These are phyloP conservation scores for Trichoderma sp. DNA, from an alignment of 2,329 filamentous ascomycete species.

Conservation along the genomic window DNA sequence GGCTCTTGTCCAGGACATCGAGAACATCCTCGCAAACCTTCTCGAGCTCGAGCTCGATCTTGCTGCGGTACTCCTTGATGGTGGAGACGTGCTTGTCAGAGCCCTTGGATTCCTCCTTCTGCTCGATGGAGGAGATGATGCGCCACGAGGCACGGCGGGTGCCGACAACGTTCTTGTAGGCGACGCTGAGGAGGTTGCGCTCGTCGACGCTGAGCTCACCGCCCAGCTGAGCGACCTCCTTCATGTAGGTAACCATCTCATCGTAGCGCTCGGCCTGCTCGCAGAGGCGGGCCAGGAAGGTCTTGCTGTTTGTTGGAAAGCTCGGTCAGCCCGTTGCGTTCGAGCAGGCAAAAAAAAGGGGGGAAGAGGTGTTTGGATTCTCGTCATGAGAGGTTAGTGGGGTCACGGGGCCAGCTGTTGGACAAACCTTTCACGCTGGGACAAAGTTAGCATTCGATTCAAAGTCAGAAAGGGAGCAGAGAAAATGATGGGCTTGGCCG, in stretches of 20 bases:
- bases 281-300: slow-evolving; percentile 98
- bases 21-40: slow-evolving; percentile 98
- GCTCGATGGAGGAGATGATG: slow-evolving; percentile 99
- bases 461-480: background rate
- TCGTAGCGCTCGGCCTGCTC: slow-evolving; percentile 99
- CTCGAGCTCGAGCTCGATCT: slow-evolving; percentile 97
- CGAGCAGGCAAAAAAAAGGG: background rate
- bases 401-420: slow-evolving; percentile 19
- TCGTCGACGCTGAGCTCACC: slow-evolving; percentile 89
- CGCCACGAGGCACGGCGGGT: slow-evolving; percentile 98
- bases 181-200: slow-evolving; percentile 96
- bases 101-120: slow-evolving; percentile 99
- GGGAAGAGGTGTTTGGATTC: slow-evolving; percentile 11
- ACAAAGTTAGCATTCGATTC: slow-evolving; percentile 37
- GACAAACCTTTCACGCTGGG: slow-evolving; percentile 68
- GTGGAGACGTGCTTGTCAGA: slow-evolving; percentile 89
- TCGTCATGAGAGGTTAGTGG: slow-evolving; percentile 19
- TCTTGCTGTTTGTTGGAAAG: slow-evolving; percentile 68
- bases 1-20: slow-evolving; percentile 85
- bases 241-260: slow-evolving; percentile 99
- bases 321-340: slow-evolving; percentile 17
- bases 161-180: slow-evolving; percentile 99
- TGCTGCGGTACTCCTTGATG: slow-evolving; percentile 96
- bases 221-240: slow-evolving; percentile 92
- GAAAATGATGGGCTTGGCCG: slow-evolving; percentile 18